These are phyloP conservation scores for Quercus gilva DNA, from an alignment of 306 rosid species.

Conservation along the genomic window DNA sequence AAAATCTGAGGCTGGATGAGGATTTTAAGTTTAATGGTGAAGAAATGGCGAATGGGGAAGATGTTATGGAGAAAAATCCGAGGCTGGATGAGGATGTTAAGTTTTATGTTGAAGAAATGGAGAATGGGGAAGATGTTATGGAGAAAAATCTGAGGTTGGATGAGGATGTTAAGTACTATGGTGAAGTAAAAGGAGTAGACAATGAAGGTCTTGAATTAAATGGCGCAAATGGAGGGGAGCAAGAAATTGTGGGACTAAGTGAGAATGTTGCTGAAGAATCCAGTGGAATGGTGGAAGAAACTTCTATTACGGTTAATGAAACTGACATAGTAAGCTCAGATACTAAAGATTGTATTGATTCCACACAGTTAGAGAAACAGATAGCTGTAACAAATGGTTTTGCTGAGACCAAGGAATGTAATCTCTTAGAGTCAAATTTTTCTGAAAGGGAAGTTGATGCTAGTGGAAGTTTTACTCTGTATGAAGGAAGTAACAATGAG, in stretches of 20 bases:
- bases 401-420: conserved; percentile 23
- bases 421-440: not conserved
- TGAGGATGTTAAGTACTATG: no score
- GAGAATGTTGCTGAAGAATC: conserved; percentile 8
- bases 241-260: conserved; percentile 2
- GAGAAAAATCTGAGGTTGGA: no score
- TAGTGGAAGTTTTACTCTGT: conserved; percentile 1
- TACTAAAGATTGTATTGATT: conserved; percentile 2
- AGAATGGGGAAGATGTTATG: no score
- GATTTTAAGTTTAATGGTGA: conserved; percentile 14
- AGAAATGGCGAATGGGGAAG: no score
- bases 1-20: not conserved
- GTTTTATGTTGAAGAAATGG: no score
- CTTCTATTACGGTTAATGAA: conserved; percentile 15
- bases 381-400: conserved; percentile 7
- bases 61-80: no score
- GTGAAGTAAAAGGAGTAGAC: conserved; percentile 8
- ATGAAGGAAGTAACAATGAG: conserved; percentile 20
- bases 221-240: conserved; percentile 15
- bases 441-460: conserved; percentile 7
- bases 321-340: not conserved
- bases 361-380: conserved; percentile 9
- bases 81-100: no score
- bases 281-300: conserved; percentile 9
- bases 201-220: conserved; percentile 15